Evolutionary conservation across 257 asterid genomes (phyloP), one percentile per base, ranked within the genome.

Genomic region (Solanum clarkiae): DNA sequence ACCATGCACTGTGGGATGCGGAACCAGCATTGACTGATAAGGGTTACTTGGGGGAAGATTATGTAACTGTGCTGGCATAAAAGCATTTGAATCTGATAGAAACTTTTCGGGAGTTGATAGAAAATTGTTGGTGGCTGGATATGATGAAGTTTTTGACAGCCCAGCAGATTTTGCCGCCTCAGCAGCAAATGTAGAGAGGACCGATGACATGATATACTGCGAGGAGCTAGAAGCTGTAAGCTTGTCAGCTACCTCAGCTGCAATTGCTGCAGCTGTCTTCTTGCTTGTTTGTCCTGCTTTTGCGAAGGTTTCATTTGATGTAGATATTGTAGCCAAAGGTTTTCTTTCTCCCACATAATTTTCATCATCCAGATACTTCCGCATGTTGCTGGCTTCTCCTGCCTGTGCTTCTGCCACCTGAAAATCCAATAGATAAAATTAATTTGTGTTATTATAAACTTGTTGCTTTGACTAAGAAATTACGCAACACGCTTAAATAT

Each of bases 171-270:
- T 92, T 49, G 97, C 96, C 85, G 90, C 98, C 91, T 96, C 94
- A 14, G 99, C 99, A 54, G 97, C 99, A 88, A 93, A 96, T 40
- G 96, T 84, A 5, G 99, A 96, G 83, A 96, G 98, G 84, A 93
- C 98, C 2, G 98, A 93, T 8, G 94, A 80, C 98, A 96, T 94
- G 85, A 96, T 96, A 80, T 93, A 94, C 80, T 93, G 97, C 53
- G 99, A 96, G 8, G 98, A 96, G 74, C 91, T 96, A 8, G 99
- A 96, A 80, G 99, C 97, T 32, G 96, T 88, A 36, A 96, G 98
- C 91, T 84, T 91, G 87, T 94, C 98, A 0, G 97, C 99, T 79
- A 95, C 96, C 90, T 92, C 95, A 13, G 99, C 99, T 66, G 98
- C 98, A 69, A 93, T 94, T 57, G 93, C 90, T 47, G 97, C 95